Percentiles rank a stretch among this genome's conserved stretches.
These are phyloP conservation scores for Lachancea kluyveri DNA, from an alignment of 805 yeast species.

Conservation along the genomic window DNA sequence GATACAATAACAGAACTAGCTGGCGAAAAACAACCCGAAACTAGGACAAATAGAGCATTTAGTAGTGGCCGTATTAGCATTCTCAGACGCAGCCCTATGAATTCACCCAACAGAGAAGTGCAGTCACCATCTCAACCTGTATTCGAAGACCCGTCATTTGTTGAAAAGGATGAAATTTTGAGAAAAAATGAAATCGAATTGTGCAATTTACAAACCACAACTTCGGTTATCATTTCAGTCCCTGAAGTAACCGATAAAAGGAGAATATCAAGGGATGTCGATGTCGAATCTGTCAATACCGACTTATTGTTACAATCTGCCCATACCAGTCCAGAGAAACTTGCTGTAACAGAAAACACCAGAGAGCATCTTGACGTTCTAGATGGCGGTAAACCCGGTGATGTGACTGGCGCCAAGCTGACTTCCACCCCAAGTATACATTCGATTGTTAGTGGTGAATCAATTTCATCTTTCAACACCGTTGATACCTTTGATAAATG, in stretches of 20 bases:
- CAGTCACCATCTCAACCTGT: conserved; percentile 1
- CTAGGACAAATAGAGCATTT: conserved; percentile 15
- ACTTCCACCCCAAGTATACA: conserved; percentile 26
- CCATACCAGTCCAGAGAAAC: conserved; percentile 18
- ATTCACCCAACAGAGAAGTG: neutral
- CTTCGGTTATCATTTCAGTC: conserved; percentile 1
- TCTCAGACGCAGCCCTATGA: conserved; percentile 1
- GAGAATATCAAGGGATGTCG: too few species aligned
- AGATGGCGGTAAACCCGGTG: too few species aligned
- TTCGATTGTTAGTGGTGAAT: conserved; percentile 21
- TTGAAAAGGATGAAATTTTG: conserved; percentile 18
- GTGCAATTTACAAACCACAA: conserved; percentile 11
- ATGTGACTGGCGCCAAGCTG: conserved; percentile 9
- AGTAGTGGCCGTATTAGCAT: conserved; percentile 30
- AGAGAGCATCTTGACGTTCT: too few species aligned
- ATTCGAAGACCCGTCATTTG: conserved; percentile 10
- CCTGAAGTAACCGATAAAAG: too few species aligned
- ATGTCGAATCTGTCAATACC: conserved; percentile 18
- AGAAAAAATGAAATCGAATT: conserved; percentile 17
- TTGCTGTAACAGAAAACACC: neutral
- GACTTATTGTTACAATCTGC: conserved; percentile 18
- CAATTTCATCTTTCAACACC: conserved; percentile 14
- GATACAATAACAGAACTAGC: too few species aligned
- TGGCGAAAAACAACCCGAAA: too few species aligned
- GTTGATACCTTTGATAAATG: conserved; percentile 6